Base-by-base conservation (phyloP, 768 basidiomycete genomes). In the Sporobolomyces pararoseus region DNA sequence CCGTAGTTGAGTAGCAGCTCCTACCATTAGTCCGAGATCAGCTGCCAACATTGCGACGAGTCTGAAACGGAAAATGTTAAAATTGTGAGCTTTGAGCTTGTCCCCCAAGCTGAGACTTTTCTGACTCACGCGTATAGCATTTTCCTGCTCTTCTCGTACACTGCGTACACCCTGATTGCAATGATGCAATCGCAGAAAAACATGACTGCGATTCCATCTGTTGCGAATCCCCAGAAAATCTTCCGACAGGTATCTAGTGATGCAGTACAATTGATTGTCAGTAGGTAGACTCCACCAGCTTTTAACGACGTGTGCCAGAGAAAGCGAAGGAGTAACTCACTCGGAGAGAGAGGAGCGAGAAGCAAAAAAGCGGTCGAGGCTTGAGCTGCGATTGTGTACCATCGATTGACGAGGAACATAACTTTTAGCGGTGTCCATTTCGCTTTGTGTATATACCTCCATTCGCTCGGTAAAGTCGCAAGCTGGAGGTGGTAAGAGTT, bases 361-460 rank as follows among this genome's bases (percentile, higher is more conserved):
- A 65, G 31, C 1, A 67, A 13, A 21, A 53, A 14, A 12, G 31
- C 39, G 13, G 39, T 39, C 58, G 59, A 27, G 32, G 44, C 25
- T 31, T 61, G 39, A 39, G 23, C 19, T 14, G 31, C 13, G 29
- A 51, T 27, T 7, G 58, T 61, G 35, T 37, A 67, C 25, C 47
- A 59, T 9, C 57, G 51, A 52, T 67, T 67, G 51, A 67, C 10
- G 50, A 67, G 58, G 42, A 32, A 67, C 14, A 19, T 29, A 46
- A 47, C 32, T 51, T 67, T 67, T 35, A 67, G 21, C 23, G 31
- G 27, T 12, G 58, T 61, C 58, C 50, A 54, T 7, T 47, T 53
- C 23, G 51, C 44, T 14, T 21, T 44, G 49, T 39, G 51, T 2
- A 67, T 50, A 42, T 32, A 54, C 21, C 12, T 39, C 35, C 32